Percentiles rank a stretch among this genome's conserved stretches.
phyloP scores from a whole-genome alignment of 257 asterid genomes.

The Solanum rostratum region DNA sequence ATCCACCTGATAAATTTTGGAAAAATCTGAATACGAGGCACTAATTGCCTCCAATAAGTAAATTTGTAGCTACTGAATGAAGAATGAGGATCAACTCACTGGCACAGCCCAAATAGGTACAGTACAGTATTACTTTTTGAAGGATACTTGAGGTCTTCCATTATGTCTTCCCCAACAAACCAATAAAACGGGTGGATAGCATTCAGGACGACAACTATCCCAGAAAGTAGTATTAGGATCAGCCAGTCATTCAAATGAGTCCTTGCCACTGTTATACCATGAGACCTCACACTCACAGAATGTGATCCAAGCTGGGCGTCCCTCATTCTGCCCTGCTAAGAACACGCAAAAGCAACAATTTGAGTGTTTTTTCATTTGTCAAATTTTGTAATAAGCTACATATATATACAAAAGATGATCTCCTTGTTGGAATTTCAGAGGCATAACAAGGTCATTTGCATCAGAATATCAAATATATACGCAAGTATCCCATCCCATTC shows the following conservation, averaged over 20 bases:
- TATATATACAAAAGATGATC: not conserved
- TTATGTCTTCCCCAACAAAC: slow-evolving; percentile 83
- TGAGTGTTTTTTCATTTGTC: not conserved
- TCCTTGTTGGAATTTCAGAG: not conserved
- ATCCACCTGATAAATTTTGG: slow-evolving; percentile 23
- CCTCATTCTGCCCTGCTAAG: slow-evolving; percentile 48
- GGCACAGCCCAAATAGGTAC: slow-evolving; percentile 68
- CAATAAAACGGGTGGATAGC: slow-evolving; percentile 60
- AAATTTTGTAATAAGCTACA: not conserved
- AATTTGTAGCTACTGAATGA: not conserved
- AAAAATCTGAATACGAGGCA: not conserved
- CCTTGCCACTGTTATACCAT: slow-evolving; percentile 59
- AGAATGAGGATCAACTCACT: slow-evolving; percentile 30
- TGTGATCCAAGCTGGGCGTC: slow-evolving; percentile 41
- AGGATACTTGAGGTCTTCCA: slow-evolving; percentile 73
- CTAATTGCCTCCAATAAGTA: slow-evolving; percentile 1
- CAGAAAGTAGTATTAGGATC: slow-evolving; percentile 46
- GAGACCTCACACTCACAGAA: slow-evolving; percentile 61
- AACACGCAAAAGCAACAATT: not conserved
- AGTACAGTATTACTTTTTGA: slow-evolving; percentile 25
- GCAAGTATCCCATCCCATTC: not conserved
- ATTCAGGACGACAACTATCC: slow-evolving; percentile 27
- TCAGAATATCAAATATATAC: not conserved
- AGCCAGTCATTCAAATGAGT: slow-evolving; percentile 77
- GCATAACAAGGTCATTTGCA: not conserved